Evolutionary conservation across 805 yeast species (phyloP).

Genomic region (Yarrowia deformans): DNA sequence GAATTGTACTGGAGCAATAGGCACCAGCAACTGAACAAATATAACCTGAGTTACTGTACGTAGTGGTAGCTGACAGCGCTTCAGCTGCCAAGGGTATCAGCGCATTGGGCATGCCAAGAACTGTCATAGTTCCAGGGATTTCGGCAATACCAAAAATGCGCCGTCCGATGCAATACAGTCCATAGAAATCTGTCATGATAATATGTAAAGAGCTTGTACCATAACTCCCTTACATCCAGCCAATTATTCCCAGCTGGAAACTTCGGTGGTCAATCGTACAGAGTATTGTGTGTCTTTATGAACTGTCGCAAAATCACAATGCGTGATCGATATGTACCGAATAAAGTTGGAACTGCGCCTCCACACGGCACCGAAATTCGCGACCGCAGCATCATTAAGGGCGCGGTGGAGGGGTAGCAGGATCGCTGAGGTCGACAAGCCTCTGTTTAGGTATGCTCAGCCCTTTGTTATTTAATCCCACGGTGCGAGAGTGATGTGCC

Average conservation of each 20-base stretch:
- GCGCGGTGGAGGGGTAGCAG: neutral
- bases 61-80: neutral
- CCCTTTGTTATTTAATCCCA: neutral
- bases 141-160: neutral
- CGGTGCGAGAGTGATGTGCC: neutral
- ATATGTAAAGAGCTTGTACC: too few species aligned
- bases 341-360: conserved; percentile 37
- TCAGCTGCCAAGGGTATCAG: neutral
- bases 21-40: too few species aligned
- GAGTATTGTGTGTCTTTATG: too few species aligned
- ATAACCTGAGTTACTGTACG: too few species aligned
- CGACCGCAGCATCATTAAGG: conserved; percentile 1
- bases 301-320: neutral
- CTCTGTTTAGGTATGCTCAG: neutral
- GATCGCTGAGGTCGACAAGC: neutral
- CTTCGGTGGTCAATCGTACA: neutral
- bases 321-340: neutral
- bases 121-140: neutral
- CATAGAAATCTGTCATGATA: too few species aligned
- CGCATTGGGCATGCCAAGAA: neutral
- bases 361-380: conserved; percentile 22
- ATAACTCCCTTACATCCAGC: too few species aligned
- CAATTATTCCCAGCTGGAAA: neutral
- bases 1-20: too few species aligned
- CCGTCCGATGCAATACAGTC: neutral